Conservation (phyloP, 108 stramenopile species). For the Nitzschia inconspicua region DNA sequence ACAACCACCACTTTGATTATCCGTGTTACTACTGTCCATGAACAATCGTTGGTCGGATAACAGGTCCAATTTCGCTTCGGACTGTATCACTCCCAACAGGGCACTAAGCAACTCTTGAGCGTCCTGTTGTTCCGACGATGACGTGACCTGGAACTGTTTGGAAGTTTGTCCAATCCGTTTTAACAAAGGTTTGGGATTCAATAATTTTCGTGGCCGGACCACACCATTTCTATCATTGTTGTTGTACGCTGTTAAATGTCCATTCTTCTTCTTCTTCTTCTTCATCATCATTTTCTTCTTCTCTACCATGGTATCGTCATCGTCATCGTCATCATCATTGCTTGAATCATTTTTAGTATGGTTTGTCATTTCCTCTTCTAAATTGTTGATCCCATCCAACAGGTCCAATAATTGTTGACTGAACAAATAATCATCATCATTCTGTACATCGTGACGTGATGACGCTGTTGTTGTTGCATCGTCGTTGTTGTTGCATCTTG, state of each 20-base stretch:
- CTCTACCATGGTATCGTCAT: background rate
- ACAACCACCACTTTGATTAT: background rate
- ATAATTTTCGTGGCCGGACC: background rate
- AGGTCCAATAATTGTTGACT: conserved; percentile 21
- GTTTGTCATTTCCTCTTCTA: conserved; percentile 15
- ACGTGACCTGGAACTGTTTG: conserved; percentile 52
- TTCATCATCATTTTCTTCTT: background rate
- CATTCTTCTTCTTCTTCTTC: background rate
- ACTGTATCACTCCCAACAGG: conserved; percentile 55
- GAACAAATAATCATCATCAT: conserved; percentile 4
- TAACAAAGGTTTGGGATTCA: conserved; percentile 21
- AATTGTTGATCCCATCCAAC: conserved; percentile 35
- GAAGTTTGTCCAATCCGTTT: conserved; percentile 36
- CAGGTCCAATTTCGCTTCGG: conserved; percentile 23
- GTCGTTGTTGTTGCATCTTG: too few species aligned
- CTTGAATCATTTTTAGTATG: background rate
- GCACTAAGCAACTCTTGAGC: conserved; percentile 78
- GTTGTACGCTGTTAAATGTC: too few species aligned
- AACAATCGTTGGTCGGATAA: conserved; percentile 9
- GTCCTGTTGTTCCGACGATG: conserved; percentile 74
- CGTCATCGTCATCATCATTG: background rate
- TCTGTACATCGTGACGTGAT: background rate
- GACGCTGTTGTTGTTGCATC: background rate
- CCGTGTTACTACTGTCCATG: background rate
- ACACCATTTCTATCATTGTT: too few species aligned